Evolutionary conservation across 108 stramenopile genomes (phyloP), one percentile per base, ranked within the genome.

Genomic region (Nitzschia sp.): DNA sequence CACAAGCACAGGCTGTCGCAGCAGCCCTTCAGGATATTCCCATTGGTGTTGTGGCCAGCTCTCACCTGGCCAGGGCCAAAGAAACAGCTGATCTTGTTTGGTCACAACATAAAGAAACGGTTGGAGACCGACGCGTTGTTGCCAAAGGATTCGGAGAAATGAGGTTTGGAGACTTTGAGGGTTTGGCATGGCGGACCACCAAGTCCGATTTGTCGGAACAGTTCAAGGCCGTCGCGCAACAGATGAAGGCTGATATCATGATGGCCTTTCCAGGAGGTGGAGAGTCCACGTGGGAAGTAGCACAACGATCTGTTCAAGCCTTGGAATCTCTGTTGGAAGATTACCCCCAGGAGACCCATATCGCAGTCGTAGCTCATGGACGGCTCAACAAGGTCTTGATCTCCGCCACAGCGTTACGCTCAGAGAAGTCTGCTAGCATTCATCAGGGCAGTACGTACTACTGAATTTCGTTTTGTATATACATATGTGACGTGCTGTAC

Each of bases 121-220:
- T 62, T 22, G 42, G 43, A 44, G 61, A 62, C 2, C 43, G 41
- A 9, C 74, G 80, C 2, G 51, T 72, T 17, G 37, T 72, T 43
- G 40, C 55, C 14, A 12, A 24, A 10, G 67, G 72, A 70, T 74
- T 73, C 34, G 63, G 58, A 21, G 81, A 82, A 74, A 82, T 82
- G 81, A n/a, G 65, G 0, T 82, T 82, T 73, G 81, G 81, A 41
- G 63, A 68, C 5, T 73, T 82, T 41, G 81, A 82, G 55, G 81
- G 81, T 46, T 20, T 67, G 52, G 57, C 54, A 14, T 26, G 67
- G 43, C 56, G 54, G 21, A 44, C 53, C 41, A 48, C 42, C 22
- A 59, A 52, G 29, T 11, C 25, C 29, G 61, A 67, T 57, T 12
- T 55, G 17, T n/a, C n/a, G 42, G 54, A 54, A 39, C 67, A 61